These are phyloP conservation scores for Melastoma malabathricum DNA, from an alignment of 345 rosid genomes.

Conservation along the genomic window DNA sequence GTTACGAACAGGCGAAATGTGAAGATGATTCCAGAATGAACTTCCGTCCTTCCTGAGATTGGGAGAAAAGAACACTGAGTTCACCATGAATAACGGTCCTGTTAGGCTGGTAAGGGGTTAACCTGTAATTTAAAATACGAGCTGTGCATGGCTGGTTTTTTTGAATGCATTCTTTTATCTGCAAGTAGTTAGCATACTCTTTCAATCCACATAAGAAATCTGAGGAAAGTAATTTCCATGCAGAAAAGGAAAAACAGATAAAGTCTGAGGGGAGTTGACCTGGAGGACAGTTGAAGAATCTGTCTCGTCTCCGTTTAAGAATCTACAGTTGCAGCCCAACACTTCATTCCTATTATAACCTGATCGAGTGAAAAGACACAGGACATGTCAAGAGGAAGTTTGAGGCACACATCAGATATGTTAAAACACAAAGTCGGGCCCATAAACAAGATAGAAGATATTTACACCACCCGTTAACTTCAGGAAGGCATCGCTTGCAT, in stretches of 20 bases:
- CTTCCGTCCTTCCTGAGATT: slow-evolving; percentile 64
- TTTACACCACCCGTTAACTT: slow-evolving; percentile 55
- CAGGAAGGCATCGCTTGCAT: slow-evolving; percentile 85
- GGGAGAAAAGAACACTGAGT: slow-evolving; percentile 4
- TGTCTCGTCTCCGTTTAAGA: slow-evolving; percentile 61
- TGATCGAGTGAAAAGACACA: slow-evolving; percentile 11
- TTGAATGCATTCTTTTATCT: slow-evolving; percentile 63
- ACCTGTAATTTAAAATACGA: slow-evolving; percentile 94
- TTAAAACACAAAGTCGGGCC: not conserved
- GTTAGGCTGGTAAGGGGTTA: slow-evolving; percentile 22
- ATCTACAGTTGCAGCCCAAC: slow-evolving; percentile 59
- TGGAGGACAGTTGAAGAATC: slow-evolving; percentile 35
- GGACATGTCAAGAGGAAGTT: no score
- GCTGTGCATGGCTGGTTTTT: slow-evolving; percentile 75
- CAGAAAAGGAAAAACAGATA: not conserved
- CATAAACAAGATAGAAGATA: not conserved
- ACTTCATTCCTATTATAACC: slow-evolving; percentile 83
- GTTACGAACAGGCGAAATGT: slow-evolving; percentile 82
- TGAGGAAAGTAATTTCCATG: not conserved
- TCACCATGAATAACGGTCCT: not conserved
- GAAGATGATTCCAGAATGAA: slow-evolving; percentile 83
- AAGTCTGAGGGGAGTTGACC: slow-evolving; percentile 21
- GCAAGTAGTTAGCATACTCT: slow-evolving; percentile 1
- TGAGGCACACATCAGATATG: no score
- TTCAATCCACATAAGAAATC: not conserved